These are phyloP conservation scores for Colletotrichum karsti DNA, from an alignment of 2,329 filamentous ascomycete genomes.

Conservation along the genomic window DNA sequence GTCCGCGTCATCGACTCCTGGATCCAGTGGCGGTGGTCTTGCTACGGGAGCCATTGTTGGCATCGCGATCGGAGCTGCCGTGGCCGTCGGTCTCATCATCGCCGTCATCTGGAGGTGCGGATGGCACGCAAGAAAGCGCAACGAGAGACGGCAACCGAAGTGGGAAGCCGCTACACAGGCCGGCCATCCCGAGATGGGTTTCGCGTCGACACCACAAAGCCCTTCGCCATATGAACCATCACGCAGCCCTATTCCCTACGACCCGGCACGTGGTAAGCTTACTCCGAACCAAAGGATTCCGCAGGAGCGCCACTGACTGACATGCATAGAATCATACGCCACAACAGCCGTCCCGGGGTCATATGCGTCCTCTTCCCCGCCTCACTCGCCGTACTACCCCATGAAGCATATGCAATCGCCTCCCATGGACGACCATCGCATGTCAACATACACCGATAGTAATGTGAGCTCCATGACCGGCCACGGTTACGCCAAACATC, in stretches of 20 bases:
- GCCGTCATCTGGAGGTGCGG: constrained; percentile 25
- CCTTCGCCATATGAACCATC: constrained; percentile 5
- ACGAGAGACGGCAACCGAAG: constrained; percentile 19
- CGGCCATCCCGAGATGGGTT: constrained; percentile 22
- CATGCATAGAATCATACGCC: constrained; percentile 1
- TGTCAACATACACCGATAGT: constrained; percentile 9
- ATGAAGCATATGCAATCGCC: constrained; percentile 11
- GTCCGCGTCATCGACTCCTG: neutral
- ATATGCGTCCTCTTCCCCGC: constrained; percentile 4
- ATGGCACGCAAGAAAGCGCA: constrained; percentile 25
- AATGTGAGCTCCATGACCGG: constrained; percentile 17
- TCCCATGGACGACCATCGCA: constrained; percentile 2
- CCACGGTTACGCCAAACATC: neutral
- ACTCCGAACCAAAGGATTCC: no score
- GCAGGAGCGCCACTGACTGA: neutral
- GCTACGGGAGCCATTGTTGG: constrained; percentile 29
- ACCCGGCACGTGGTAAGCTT: constrained; percentile 11
- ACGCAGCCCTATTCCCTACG: neutral
- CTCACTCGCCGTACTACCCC: constrained; percentile 14
- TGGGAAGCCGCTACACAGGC: constrained; percentile 12
- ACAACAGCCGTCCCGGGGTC: constrained; percentile 2
- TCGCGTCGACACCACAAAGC: constrained; percentile 4
- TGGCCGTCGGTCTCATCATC: constrained; percentile 15
- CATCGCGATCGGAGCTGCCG: constrained; percentile 30
- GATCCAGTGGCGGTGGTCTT: constrained; percentile 7